Conservation (phyloP, 2,329 filamentous ascomycete species). For the Fusarium caatingaense region DNA sequence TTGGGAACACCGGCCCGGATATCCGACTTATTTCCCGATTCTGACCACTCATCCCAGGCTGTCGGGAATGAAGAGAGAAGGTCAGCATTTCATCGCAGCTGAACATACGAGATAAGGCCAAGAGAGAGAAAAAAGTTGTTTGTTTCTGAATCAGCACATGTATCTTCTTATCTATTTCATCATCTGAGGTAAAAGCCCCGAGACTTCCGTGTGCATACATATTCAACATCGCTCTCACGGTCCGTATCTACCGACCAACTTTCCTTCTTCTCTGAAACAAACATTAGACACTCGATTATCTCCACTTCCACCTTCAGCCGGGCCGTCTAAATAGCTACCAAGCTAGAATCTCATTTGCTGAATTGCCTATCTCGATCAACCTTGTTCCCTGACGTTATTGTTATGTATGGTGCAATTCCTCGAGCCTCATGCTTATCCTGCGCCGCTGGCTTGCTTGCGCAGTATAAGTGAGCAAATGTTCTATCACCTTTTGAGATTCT, state of each 20-base stretch:
- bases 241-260: constrained; percentile 41
- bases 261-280: constrained; percentile 2
- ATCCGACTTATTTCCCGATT: constrained; percentile 31
- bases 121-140: background rate
- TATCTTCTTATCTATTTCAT: background rate
- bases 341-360: constrained; percentile 1
- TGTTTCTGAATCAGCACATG: background rate
- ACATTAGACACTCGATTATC: constrained; percentile 1
- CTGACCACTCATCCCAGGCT: constrained; percentile 18
- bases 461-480: constrained; percentile 19
- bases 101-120: constrained; percentile 8
- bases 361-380: constrained; percentile 22
- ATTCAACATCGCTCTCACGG: constrained; percentile 38
- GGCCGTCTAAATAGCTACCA: constrained; percentile 14
- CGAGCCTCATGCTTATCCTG: constrained; percentile 14
- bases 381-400: constrained; percentile 32
- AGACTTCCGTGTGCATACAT: background rate
- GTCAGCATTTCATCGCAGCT: background rate
- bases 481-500: background rate
- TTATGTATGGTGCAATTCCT: background rate
- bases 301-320: constrained; percentile 21
- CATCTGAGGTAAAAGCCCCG: background rate
- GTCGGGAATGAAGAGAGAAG: constrained; percentile 13
- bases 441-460: background rate
- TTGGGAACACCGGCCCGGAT: constrained; percentile 39